phyloP scores from a whole-genome alignment of 257 asterid species.

The Gardenia jasminoides region DNA sequence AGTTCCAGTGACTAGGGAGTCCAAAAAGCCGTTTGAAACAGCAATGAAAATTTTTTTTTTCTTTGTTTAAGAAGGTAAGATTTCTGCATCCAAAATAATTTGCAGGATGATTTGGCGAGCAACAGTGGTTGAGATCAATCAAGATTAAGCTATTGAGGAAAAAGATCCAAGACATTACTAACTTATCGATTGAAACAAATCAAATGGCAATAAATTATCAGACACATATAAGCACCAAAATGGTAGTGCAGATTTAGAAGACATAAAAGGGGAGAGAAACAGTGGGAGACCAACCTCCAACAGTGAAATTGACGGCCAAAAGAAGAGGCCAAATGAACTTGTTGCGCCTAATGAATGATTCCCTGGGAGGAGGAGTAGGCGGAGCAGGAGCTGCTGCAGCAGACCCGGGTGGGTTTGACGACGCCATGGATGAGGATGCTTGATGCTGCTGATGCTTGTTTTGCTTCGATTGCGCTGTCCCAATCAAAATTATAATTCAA shows the following conservation, averaged over 20 bases:
- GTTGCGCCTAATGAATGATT: constrained; percentile 60
- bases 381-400: constrained; percentile 25
- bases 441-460: constrained; percentile 23
- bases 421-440: constrained; percentile 39
- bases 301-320: constrained; percentile 63
- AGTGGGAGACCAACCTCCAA: constrained; percentile 54
- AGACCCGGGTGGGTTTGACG: constrained; percentile 32
- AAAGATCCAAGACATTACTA: background rate
- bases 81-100: background rate
- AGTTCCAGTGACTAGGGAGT: background rate
- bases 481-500: constrained; percentile 2
- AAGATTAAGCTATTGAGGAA: background rate
- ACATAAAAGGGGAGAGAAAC: background rate
- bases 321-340: constrained; percentile 70
- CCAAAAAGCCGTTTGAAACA: background rate
- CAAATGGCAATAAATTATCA: background rate
- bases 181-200: background rate
- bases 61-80: background rate
- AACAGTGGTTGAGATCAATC: background rate
- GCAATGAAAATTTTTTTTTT: background rate
- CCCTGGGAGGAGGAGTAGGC: constrained; percentile 48
- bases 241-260: background rate
- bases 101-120: background rate
- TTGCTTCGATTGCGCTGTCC: constrained; percentile 61
- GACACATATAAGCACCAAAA: background rate